Evolutionary conservation across 805 yeast species (phyloP), one percentile per base, ranked within the genome.

Genomic region (Debaryomyces castellii): DNA sequence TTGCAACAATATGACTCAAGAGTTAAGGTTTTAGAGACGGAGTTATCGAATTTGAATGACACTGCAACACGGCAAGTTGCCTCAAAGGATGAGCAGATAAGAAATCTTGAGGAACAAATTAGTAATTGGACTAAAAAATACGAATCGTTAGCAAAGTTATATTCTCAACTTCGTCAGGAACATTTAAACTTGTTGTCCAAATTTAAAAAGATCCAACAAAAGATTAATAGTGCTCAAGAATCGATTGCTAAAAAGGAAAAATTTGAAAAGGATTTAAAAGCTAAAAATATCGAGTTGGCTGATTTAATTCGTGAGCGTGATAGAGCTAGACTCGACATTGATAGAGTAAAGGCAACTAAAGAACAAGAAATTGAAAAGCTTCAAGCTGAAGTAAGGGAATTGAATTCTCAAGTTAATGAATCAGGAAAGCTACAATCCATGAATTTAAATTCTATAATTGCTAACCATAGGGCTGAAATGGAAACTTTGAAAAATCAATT

Each of bases 131-230:
- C 87, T 50, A 80, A 80, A 44, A 91, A 91, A 69, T 91, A 91
- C 66, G 96, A 90, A 59, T 78, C 94, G 0, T 74, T 91, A 51
- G 97, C 97, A 5, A 89, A 89, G 58, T 73, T 91, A 52, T 91
- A 91, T 64, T 84, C 96, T 1, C 96, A 90, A 66, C 73, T 91
- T 54, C 85, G 97, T 60, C 95, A 88, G 66, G 97, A 91, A 66
- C 97, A 91, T 61, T 74, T 91, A 58, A 86, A 83, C 51, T 67
- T 90, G 45, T 75, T 91, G 59, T 76, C 86, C 42, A 85, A 85
- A 59, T 85, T 85, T 60, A 90, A 91, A 62, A 83, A 85, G 54
- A 76, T 85, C 39, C 95, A 89, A 66, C 87, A 89, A 53, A 88
- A 87, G 66, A 95, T 94, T 2, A 85, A 90, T 11, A 75, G 81